Evolutionary conservation across 2,329 filamentous ascomycete genomes (phyloP).

Genomic region (Aspergillus viridinutans): DNA sequence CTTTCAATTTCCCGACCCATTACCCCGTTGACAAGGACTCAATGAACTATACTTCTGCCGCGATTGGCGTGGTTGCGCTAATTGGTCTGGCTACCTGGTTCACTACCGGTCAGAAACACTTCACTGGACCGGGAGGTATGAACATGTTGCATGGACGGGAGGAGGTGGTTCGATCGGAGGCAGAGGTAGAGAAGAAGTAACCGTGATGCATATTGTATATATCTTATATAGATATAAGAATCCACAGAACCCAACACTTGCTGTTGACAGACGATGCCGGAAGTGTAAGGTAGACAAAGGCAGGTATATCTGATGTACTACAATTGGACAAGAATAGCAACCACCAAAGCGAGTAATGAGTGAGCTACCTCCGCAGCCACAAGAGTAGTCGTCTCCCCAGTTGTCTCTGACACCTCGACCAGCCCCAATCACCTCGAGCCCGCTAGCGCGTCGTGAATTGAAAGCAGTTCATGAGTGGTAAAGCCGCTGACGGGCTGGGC

Average conservation of each 20-base stretch:
- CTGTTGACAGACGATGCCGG: neutral
- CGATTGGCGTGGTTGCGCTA: slow-evolving; percentile 52
- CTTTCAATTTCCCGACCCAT: slow-evolving; percentile 53
- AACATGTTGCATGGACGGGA: slow-evolving; percentile 9
- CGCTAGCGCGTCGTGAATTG: slow-evolving; percentile 51
- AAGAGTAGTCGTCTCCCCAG: slow-evolving; percentile 50
- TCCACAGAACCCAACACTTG: neutral
- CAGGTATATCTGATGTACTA: no score
- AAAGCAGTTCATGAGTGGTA: slow-evolving; percentile 33
- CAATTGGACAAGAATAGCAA: slow-evolving; percentile 5
- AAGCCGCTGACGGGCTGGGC: no score
- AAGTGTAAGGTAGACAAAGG: no score
- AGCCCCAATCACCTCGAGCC: slow-evolving; percentile 50
- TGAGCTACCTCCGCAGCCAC: slow-evolving; percentile 54
- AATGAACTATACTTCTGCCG: slow-evolving; percentile 58
- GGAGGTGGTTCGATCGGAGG: neutral
- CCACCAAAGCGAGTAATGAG: slow-evolving; percentile 45
- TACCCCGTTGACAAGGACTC: slow-evolving; percentile 51
- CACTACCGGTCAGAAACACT: slow-evolving; percentile 47
- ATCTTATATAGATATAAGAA: neutral
- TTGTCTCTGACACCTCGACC: slow-evolving; percentile 54
- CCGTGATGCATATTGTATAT: neutral
- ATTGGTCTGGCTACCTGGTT: slow-evolving; percentile 51
- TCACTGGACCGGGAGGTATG: slow-evolving; percentile 44
- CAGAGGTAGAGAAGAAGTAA: neutral